Percentiles rank a stretch among this genome's conserved stretches.
Conservation (phyloP, 257 asterid species). For the Penstemon eatonii region DNA sequence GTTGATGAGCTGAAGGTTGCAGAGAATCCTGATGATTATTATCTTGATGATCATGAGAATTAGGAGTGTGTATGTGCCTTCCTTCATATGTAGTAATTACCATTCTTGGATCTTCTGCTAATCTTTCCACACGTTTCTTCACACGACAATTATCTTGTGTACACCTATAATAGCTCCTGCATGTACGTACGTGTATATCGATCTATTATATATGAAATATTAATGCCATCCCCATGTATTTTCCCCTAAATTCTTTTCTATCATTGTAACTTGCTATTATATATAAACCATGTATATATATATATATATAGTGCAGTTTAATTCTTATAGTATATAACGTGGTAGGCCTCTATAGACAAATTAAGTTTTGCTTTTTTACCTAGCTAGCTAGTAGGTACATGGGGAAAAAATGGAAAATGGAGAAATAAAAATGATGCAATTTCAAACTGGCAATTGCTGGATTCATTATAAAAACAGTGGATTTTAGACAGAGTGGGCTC, state of each 20-base stretch:
- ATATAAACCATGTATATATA: too few species aligned
- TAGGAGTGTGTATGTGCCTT: conserved; percentile 79
- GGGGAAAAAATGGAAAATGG: background rate
- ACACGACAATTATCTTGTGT: conserved; percentile 88
- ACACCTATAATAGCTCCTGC: conserved; percentile 93
- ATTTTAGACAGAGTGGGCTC: conserved; percentile 64
- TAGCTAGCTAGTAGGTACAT: background rate
- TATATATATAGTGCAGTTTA: too few species aligned
- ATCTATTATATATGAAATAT: too few species aligned
- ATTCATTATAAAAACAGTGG: conserved; percentile 53
- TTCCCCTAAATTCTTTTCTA: too few species aligned
- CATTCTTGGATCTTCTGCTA: conserved; percentile 94
- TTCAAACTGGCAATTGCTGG: conserved; percentile 87
- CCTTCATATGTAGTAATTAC: conserved; percentile 96
- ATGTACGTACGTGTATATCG: background rate
- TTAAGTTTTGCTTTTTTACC: conserved; percentile 26
- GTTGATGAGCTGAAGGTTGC: conserved; percentile 18
- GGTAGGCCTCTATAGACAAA: conserved; percentile 38
- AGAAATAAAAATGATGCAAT: conserved; percentile 20
- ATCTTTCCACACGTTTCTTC: conserved; percentile 84
- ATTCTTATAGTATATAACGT: background rate
- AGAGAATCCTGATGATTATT: conserved; percentile 38
- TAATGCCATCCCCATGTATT: too few species aligned
- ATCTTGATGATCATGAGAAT: conserved; percentile 69
- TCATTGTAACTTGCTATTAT: too few species aligned